These are phyloP conservation scores for Wilhelminamyces savonicus DNA, from an alignment of 805 yeast genomes.

Conservation along the genomic window DNA sequence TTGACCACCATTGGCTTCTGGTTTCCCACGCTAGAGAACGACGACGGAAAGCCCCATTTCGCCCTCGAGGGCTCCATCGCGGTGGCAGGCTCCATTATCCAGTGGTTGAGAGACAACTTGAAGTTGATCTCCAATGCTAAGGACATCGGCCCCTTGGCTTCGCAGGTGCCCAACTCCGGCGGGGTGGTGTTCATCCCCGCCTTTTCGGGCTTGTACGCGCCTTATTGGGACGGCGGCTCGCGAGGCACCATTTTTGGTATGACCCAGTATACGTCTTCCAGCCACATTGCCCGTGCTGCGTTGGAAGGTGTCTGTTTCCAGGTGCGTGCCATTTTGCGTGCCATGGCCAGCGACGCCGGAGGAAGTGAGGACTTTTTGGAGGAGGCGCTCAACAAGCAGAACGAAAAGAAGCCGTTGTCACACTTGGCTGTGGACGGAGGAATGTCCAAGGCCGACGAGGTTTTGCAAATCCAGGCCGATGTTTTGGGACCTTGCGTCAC, in stretches of 20 bases:
- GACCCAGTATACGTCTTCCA: constrained; percentile 86
- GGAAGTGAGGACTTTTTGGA: constrained; percentile 54
- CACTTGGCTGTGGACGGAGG: constrained; percentile 87
- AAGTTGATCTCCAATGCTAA: constrained; percentile 73
- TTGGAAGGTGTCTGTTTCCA: constrained; percentile 94
- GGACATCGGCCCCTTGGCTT: constrained; percentile 87
- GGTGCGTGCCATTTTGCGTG: constrained; percentile 81
- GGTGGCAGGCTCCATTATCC: constrained; percentile 90
- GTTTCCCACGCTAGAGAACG: constrained; percentile 61
- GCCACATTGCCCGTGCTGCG: constrained; percentile 92
- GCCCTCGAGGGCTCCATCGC: constrained; percentile 96
- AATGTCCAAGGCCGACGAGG: constrained; percentile 84
- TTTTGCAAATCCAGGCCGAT: constrained; percentile 91
- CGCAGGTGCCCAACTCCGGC: constrained; percentile 72
- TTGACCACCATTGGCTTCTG: constrained; percentile 88
- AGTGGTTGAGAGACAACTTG: constrained; percentile 90
- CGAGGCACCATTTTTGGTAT: constrained; percentile 91
- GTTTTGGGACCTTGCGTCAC: constrained; percentile 82
- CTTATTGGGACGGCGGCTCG: constrained; percentile 91
- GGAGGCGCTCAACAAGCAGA: constrained; percentile 39
- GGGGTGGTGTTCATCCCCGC: constrained; percentile 96
- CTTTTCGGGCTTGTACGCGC: constrained; percentile 89
- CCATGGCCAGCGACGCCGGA: constrained; percentile 84
- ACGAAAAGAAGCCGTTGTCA: constrained; percentile 41
- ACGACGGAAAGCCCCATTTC: constrained; percentile 58